A percentile compares a stretch with the other conserved stretches of the same genome.
Evolutionary conservation across 2,329 filamentous ascomycete species (phyloP).

Genomic region (Teratosphaeria destructans): DNA sequence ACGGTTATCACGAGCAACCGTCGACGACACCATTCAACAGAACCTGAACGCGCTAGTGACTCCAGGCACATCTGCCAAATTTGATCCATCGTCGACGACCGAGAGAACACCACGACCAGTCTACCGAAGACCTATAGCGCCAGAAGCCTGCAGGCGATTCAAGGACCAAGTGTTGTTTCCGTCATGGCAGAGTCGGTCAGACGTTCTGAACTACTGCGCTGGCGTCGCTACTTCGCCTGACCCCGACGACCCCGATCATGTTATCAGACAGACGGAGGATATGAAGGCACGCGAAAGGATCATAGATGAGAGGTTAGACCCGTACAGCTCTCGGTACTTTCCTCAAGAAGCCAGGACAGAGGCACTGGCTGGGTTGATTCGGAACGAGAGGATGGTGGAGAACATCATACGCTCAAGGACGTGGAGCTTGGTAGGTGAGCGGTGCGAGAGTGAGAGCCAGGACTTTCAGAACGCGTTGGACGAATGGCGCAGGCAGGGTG

Average conservation of each 20-base stretch:
- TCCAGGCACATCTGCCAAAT: slow-evolving; percentile 54
- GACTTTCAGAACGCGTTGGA: slow-evolving; percentile 56
- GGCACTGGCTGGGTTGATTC: slow-evolving; percentile 59
- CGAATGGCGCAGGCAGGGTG: slow-evolving; percentile 38
- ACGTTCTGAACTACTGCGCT: slow-evolving; percentile 82
- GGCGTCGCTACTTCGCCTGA: slow-evolving; percentile 79
- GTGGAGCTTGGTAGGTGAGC: slow-evolving; percentile 66
- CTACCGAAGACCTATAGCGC: slow-evolving; percentile 44
- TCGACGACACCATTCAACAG: slow-evolving; percentile 89
- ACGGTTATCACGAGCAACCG: slow-evolving; percentile 67
- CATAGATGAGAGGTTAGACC: slow-evolving; percentile 82
- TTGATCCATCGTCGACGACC: slow-evolving; percentile 70
- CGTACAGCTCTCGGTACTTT: slow-evolving; percentile 78
- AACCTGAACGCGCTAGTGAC: slow-evolving; percentile 83
- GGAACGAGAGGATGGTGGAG: slow-evolving; percentile 68
- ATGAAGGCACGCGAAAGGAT: slow-evolving; percentile 60
- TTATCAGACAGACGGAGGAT: slow-evolving; percentile 59
- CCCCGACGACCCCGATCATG: slow-evolving; percentile 70
- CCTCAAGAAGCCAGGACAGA: slow-evolving; percentile 71
- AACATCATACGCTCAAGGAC: slow-evolving; percentile 69
- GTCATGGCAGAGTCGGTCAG: slow-evolving; percentile 72
- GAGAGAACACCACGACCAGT: slow-evolving; percentile 45
- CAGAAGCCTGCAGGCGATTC: slow-evolving; percentile 57
- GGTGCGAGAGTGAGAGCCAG: slow-evolving; percentile 52
- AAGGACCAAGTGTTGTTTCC: slow-evolving; percentile 73